A percentile compares a stretch with the other conserved stretches of the same genome.
Evolutionary conservation across 78 protist genomes (phyloP).

Genomic region (Dictyostelium intermedium): DNA sequence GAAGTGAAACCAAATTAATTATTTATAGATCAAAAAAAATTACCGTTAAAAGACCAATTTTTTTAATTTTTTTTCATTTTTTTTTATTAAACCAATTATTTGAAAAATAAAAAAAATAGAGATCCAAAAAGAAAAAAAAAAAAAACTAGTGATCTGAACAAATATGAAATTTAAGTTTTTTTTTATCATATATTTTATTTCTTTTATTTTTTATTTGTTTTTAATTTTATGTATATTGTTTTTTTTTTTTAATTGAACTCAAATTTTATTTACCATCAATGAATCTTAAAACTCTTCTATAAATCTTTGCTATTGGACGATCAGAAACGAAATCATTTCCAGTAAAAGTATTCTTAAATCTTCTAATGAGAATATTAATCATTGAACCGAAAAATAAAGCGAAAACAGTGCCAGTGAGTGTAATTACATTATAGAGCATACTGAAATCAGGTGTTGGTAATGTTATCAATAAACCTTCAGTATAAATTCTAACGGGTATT

Average conservation of each 20-base stretch:
- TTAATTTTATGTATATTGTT: not conserved
- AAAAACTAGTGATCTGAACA: not conserved
- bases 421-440: constrained; percentile 94
- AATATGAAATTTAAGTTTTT: too few relatives aligned
- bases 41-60: not conserved
- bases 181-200: not conserved
- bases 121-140: not conserved
- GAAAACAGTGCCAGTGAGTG: constrained; percentile 86
- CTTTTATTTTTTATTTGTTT: not conserved
- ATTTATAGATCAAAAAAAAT: not conserved
- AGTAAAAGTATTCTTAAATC: constrained; percentile 42
- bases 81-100: too few relatives aligned
- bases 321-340: constrained; percentile 76
- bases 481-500: constrained; percentile 55
- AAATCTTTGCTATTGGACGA: constrained; percentile 79
- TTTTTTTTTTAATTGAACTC: not conserved
- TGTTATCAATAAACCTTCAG: constrained; percentile 68
- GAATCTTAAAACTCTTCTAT: constrained; percentile 71
- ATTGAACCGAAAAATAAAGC: constrained; percentile 87
- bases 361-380: constrained; percentile 60
- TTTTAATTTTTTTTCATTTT: too few relatives aligned
- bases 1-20: not conserved
- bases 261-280: constrained; percentile 51
- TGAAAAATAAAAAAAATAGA: not conserved
- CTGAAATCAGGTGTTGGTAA: constrained; percentile 92